These are phyloP conservation scores for Cordyceps militaris DNA, from an alignment of 2,329 filamentous ascomycete species.

Conservation along the genomic window DNA sequence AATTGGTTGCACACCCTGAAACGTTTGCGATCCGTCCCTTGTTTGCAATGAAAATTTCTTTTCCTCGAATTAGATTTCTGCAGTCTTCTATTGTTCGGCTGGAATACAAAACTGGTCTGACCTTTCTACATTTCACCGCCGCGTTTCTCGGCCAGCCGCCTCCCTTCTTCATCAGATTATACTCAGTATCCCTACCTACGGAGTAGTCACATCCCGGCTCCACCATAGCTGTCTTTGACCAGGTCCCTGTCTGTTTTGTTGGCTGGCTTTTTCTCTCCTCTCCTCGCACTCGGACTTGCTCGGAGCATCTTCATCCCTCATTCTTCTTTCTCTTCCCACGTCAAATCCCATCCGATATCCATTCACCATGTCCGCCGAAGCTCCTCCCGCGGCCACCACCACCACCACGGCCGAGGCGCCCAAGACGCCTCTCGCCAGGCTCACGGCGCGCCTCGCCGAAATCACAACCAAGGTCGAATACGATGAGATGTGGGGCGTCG, in stretches of 20 bases:
- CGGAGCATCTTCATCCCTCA: not conserved
- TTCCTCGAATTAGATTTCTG: not conserved
- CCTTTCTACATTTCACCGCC: not conserved
- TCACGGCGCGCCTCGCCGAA: conserved; percentile 51
- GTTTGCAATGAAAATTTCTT: not conserved
- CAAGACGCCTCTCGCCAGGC: conserved; percentile 40
- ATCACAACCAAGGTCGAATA: conserved; percentile 54
- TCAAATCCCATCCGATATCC: not conserved
- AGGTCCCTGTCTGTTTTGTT: not conserved
- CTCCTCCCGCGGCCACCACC: conserved; percentile 10
- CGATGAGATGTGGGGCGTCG: conserved; percentile 81
- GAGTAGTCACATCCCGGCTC: not conserved
- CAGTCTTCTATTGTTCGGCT: not conserved
- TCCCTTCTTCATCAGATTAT: not conserved
- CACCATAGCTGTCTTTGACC: not conserved
- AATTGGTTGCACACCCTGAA: not conserved
- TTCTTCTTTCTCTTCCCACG: not conserved
- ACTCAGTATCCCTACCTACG: no score
- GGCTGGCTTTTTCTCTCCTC: not conserved
- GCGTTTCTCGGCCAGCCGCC: not conserved
- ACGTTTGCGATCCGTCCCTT: conserved; percentile 8
- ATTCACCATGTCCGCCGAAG: conserved; percentile 24
- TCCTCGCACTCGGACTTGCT: conserved; percentile 6
- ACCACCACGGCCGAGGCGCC: conserved; percentile 11
- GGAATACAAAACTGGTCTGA: not conserved